Base-by-base conservation (phyloP, 2,329 filamentous ascomycete species). In the Cryphonectria parasitica region DNA sequence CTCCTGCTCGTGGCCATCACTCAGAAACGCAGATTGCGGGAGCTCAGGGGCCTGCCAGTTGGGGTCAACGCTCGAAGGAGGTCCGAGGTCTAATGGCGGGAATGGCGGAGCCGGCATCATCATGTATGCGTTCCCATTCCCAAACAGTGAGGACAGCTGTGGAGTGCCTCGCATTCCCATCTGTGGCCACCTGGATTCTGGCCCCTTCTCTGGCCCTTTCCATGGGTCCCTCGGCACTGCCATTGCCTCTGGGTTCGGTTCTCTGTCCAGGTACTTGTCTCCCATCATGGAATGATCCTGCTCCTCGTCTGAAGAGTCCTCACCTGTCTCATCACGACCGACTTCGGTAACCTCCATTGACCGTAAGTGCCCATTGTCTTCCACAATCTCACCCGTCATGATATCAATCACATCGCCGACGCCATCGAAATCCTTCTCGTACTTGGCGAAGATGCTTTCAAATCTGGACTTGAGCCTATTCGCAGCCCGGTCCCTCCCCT, bases 381-480 rank as follows among this genome's bases (percentile, higher is more conserved):
- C 90, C n/a, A 97, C 86, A 63, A 98, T 90, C 71, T 92, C 85
- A 68, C 93, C 94, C 0, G 92, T 95, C 65, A 85, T 84, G 69
- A 97, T 84, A 79, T 98, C 93, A 76, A 98, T 94, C 81, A 97
- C 94, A 79, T 98, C 95, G 68, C 91, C 94, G 66, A 95, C 86
- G 5, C 90, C 92, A 1, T 90, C 89, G 77, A 97, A 97, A 78
- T 98, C 92, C 74, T 86, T 90, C 67, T 87, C 90, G 79, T 97
- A 98, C 79, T 97, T 98, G 72, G 91, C 88, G 78, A 97, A 97
- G 69, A 98, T 97, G 69, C 88, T 84, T 77, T 97, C 94, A 78
- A 97, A 96, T 6, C 90, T 90, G n/a, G 89, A 90, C 79, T 96
- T 95, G 56, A 97, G 87, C 71, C 89, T 90, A 73, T 86, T 83